phyloP scores from a whole-genome alignment of 1,139 yeast genomes.

The Lodderomyces beijingensis region DNA sequence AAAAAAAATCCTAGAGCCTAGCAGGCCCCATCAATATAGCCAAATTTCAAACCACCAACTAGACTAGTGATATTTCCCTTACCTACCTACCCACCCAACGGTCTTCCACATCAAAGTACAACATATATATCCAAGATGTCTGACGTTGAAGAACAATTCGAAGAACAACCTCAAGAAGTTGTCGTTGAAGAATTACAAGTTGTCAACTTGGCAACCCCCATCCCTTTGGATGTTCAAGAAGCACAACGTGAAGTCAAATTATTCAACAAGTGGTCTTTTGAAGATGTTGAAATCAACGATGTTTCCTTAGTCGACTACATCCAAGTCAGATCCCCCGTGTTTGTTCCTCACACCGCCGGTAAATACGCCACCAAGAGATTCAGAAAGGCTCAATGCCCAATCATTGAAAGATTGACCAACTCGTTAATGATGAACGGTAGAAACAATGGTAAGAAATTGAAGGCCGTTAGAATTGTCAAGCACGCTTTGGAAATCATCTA shows the following conservation, averaged over 20 bases:
- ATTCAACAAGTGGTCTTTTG: slow-evolving; percentile 99
- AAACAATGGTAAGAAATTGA: slow-evolving; percentile 99
- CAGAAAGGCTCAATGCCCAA: slow-evolving; percentile 99
- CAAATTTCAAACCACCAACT: too few species aligned
- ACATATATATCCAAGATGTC: slow-evolving; percentile 36
- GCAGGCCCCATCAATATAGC: too few species aligned
- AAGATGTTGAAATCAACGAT: slow-evolving; percentile 96
- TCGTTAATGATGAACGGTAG: slow-evolving; percentile 99
- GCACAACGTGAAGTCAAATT: slow-evolving; percentile 96
- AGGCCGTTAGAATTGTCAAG: slow-evolving; percentile 99
- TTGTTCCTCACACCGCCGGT: slow-evolving; percentile 99
- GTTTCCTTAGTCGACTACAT: slow-evolving; percentile 97
- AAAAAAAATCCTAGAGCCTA: too few species aligned
- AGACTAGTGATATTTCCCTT: too few species aligned
- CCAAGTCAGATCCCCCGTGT: slow-evolving; percentile 96
- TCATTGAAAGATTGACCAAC: slow-evolving; percentile 99
- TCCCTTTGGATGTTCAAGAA: slow-evolving; percentile 95
- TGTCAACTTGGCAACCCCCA: slow-evolving; percentile 87
- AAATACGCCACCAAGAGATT: slow-evolving; percentile 99
- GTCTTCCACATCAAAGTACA: too few species aligned
- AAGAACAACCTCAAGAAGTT: slow-evolving; percentile 39
- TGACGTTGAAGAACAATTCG: slow-evolving; percentile 49
- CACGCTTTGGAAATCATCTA: slow-evolving; percentile 97
- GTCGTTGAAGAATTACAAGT: slow-evolving; percentile 72
- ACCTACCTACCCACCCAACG: too few species aligned